These are phyloP conservation scores for Chenopodium berlandieri DNA, from an alignment of 148 eudicot species.

Conservation along the genomic window DNA sequence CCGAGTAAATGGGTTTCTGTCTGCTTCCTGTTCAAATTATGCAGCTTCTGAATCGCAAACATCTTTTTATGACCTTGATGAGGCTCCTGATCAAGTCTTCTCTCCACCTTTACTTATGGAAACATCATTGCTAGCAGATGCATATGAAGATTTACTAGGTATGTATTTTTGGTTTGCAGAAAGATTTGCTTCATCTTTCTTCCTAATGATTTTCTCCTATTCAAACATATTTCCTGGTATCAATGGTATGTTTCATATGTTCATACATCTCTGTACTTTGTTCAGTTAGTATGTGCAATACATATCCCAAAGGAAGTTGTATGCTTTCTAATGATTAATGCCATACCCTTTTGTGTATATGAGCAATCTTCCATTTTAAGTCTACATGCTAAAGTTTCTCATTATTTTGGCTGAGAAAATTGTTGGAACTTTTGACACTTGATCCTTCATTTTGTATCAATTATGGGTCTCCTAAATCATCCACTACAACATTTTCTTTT, in stretches of 20 bases:
- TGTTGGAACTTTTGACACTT: neutral
- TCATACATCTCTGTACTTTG: neutral
- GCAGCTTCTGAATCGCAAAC: conserved; percentile 61
- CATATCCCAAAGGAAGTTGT: neutral
- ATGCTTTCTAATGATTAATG: neutral
- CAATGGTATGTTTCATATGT: neutral
- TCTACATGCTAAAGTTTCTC: neutral
- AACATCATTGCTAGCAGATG: conserved; percentile 68
- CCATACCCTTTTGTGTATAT: neutral
- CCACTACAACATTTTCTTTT: neutral
- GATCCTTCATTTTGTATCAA: neutral
- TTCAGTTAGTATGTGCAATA: neutral
- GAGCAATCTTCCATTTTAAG: neutral
- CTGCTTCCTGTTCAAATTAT: conserved; percentile 59
- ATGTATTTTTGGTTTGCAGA: conserved; percentile 21
- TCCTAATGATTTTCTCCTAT: neutral
- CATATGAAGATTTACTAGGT: conserved; percentile 95
- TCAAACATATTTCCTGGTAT: neutral
- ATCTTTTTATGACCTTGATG: conserved; percentile 67
- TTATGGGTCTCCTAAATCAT: neutral
- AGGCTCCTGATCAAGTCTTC: conserved; percentile 73
- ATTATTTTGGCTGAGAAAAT: neutral
- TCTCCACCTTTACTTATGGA: conserved; percentile 94
- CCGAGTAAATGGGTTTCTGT: conserved; percentile 55
- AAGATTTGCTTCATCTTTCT: conserved; percentile 10